Evolutionary conservation across 441 rosid genomes (phyloP).

Genomic region (Melastoma candidum): DNA sequence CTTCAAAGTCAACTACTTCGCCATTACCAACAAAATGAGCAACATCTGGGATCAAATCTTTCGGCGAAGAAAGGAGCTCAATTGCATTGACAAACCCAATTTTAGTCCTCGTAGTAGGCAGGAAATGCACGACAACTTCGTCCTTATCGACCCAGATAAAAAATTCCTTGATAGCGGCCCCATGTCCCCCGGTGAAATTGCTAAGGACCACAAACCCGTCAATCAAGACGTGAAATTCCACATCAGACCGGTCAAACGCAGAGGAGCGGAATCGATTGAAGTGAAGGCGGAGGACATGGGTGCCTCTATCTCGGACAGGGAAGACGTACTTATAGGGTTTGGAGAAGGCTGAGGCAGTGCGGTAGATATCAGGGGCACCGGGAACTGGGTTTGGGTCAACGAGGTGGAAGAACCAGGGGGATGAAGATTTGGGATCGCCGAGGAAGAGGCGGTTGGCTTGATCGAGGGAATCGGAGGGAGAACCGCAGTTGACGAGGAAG

Average conservation of each 20-base stretch:
- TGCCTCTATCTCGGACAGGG: conserved; percentile 43
- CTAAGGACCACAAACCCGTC: conserved; percentile 45
- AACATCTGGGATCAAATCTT: conserved; percentile 52
- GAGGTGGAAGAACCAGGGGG: conserved; percentile 21
- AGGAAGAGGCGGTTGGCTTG: conserved; percentile 41
- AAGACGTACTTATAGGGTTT: conserved; percentile 47
- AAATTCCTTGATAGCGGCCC: conserved; percentile 51
- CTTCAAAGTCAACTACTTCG: conserved; percentile 29
- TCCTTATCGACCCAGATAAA: conserved; percentile 35
- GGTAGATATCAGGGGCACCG: conserved; percentile 33
- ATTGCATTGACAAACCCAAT: conserved; percentile 72
- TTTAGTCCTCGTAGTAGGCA: conserved; percentile 35
- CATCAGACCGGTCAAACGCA: conserved; percentile 20
- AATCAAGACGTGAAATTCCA: conserved; percentile 54
- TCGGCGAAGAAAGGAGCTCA: conserved; percentile 82
- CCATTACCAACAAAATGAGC: conserved; percentile 32
- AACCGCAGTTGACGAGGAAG: conserved; percentile 61
- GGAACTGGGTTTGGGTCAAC: conserved; percentile 16
- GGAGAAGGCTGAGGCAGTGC: conserved; percentile 46
- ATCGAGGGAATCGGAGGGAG: conserved; percentile 40
- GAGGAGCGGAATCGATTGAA: conserved; percentile 37
- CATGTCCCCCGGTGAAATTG: conserved; percentile 36
- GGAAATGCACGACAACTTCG: conserved; percentile 39
- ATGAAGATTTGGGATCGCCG: conserved; percentile 26
- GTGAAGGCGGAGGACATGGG: conserved; percentile 61